A percentile compares a stretch with the other conserved stretches of the same genome.
These are phyloP conservation scores for Aspergillus ostianus DNA, from an alignment of 495 filamentous ascomycete species.

Conservation along the genomic window DNA sequence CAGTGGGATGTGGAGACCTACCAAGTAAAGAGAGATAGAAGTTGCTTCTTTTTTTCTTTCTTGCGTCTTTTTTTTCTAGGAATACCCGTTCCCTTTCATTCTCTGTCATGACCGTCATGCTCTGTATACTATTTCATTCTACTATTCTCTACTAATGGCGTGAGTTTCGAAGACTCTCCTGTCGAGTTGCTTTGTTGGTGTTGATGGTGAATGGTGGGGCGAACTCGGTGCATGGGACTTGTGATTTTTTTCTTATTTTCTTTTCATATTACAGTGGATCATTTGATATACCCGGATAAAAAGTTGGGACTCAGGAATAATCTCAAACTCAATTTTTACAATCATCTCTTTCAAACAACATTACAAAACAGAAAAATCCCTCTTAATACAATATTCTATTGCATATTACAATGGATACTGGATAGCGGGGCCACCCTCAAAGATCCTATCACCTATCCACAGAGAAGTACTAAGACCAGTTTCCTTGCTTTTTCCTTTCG, in stretches of 20 bases:
- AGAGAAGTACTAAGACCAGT: not conserved
- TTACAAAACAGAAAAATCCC: not conserved
- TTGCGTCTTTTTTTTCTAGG: not conserved
- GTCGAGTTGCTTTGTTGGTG: not conserved
- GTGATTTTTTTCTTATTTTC: not conserved
- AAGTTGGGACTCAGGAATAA: conserved; percentile 2
- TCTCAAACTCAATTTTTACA: not conserved
- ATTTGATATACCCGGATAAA: conserved; percentile 14
- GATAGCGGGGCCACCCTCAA: too few species aligned
- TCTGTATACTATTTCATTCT: conserved; percentile 11
- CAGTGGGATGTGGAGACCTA: conserved; percentile 31
- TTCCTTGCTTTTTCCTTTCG: not conserved
- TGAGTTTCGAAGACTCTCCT: not conserved
- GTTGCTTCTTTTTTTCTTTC: not conserved
- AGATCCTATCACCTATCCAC: too few species aligned
- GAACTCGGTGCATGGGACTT: not conserved
- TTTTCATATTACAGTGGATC: not conserved
- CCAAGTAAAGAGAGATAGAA: conserved; percentile 2
- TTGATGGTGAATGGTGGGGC: not conserved
- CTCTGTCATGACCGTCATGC: conserved; percentile 11
- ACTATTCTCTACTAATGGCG: not conserved
- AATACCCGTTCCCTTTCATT: not conserved
- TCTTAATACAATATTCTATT: not conserved
- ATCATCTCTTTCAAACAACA: not conserved
- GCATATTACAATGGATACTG: not conserved